Evolutionary conservation across 208 protist genomes (phyloP), one percentile per base, ranked within the genome.

Genomic region (Porcisia deanei): DNA sequence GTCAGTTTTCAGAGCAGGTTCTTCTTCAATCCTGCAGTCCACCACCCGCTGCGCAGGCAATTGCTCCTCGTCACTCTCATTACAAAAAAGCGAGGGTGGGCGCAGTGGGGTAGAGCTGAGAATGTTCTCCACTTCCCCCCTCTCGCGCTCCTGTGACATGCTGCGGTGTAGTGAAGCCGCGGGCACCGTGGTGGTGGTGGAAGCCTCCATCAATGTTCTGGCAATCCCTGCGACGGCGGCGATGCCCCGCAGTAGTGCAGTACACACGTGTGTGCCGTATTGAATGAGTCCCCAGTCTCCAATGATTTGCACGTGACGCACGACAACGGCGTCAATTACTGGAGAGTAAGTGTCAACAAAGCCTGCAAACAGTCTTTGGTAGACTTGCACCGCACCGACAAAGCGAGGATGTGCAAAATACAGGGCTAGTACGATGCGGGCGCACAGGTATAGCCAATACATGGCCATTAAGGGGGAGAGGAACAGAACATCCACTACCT

Each of bases 401-500:
- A 92, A 87, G 58, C 77, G 85, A 22, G 88, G 87, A 59, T 96
- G 85, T 20, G 85, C 69, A 43, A 93, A 79, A 76, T 94, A 96
- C 22, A 94, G 55, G 14, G 82, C 84, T 1, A 93, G 53, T 18
- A 88, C 75, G 52, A 94, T 93, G 47, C 91, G 88, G 30, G 77
- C 76, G 12, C 81, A 70, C 16, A 87, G 54, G 78, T 92, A 93
- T 8, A 91, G 69, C 65, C 75, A 77, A 37, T 83, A 83, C 79
- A 88, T 85, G 9, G 89, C 88, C 20, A 96, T 84, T 47, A 94
- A 82, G 16, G 82, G 83, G 49, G 87, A 88, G 45, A 93, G 80
- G 22, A 96, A 76, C 14, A 91, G 25, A 3, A 69, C 73, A 66
- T 94, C 92, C 1, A 78, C 78, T 34, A 93, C 64, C 64, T 92